phyloP scores from a whole-genome alignment of 2,329 filamentous ascomycete species.

The Fusarium longipes region DNA sequence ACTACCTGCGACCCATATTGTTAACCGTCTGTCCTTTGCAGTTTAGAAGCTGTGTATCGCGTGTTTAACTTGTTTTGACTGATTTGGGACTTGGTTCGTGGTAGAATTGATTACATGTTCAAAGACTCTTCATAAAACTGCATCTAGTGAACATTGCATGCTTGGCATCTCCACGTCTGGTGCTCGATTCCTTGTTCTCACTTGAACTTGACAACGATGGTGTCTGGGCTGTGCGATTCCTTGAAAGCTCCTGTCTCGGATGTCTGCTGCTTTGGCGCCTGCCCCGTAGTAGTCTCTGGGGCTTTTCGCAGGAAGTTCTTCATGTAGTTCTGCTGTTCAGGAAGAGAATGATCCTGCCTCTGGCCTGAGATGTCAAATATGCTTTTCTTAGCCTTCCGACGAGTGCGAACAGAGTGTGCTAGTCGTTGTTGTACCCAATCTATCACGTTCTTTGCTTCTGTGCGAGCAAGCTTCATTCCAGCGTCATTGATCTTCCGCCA shows the following conservation, averaged over 20 bases:
- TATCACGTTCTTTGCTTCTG: conserved; percentile 80
- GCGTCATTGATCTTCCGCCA: conserved; percentile 76
- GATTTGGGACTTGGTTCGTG: conserved; percentile 42
- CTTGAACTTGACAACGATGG: conserved; percentile 39
- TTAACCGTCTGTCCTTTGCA: conserved; percentile 46
- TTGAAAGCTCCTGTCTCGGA: conserved; percentile 2
- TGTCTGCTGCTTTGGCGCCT: conserved; percentile 1
- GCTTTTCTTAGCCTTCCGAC: conserved; percentile 63
- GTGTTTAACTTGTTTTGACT: conserved; percentile 41
- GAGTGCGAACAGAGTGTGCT: conserved; percentile 75
- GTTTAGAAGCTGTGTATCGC: conserved; percentile 53
- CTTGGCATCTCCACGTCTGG: neutral
- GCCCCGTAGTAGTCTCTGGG: conserved; percentile 3
- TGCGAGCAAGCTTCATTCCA: conserved; percentile 76
- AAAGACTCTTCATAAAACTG: conserved; percentile 29
- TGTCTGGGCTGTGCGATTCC: conserved; percentile 19
- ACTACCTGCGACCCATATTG: conserved; percentile 42
- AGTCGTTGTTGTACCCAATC: conserved; percentile 81
- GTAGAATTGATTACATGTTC: conserved; percentile 44
- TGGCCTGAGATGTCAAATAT: conserved; percentile 58
- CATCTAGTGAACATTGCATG: conserved; percentile 4
- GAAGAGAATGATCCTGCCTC: conserved; percentile 54
- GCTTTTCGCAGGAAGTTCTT: conserved; percentile 57
- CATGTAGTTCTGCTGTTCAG: conserved; percentile 63
- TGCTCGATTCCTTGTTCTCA: neutral